Conservation (phyloP, 352 stramenopile species). For the Pythium phragmiticola region DNA sequence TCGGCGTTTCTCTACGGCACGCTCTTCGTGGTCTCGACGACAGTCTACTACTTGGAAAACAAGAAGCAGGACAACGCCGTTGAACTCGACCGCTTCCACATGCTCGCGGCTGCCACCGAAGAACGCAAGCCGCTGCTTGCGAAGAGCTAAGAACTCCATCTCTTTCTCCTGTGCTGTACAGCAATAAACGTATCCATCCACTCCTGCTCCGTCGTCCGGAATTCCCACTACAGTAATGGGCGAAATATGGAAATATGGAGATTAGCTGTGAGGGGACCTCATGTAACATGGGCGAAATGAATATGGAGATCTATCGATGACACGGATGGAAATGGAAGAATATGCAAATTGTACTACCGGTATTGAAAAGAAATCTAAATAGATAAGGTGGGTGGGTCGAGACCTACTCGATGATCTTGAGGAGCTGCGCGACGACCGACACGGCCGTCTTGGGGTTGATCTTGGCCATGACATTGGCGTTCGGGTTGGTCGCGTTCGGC, state of each 20-base stretch:
- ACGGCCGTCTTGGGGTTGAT: slow-evolving; percentile 69
- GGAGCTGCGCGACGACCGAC: slow-evolving; percentile 48
- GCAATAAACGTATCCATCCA: neutral
- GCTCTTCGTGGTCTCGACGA: slow-evolving; percentile 67
- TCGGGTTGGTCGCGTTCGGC: slow-evolving; percentile 32
- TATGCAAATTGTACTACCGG: neutral
- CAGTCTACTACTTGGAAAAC: slow-evolving; percentile 68
- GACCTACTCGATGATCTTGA: slow-evolving; percentile 37
- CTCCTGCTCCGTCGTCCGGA: neutral
- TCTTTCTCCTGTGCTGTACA: neutral
- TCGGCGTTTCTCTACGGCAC: slow-evolving; percentile 67
- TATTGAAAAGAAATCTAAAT: slow-evolving; percentile 3
- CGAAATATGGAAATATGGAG: neutral
- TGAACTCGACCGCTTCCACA: slow-evolving; percentile 38
- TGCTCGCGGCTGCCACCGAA: slow-evolving; percentile 40
- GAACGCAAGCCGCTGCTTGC: slow-evolving; percentile 64
- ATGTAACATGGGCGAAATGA: neutral
- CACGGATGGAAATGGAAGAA: too few species aligned
- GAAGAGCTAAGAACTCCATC: slow-evolving; percentile 28
- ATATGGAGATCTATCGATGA: too few species aligned
- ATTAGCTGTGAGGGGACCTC: neutral
- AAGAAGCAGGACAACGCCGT: slow-evolving; percentile 37
- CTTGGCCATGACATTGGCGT: slow-evolving; percentile 52
- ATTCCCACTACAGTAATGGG: too few species aligned
- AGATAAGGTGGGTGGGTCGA: neutral